Percentiles rank a stretch among this genome's conserved stretches.
Evolutionary conservation across 257 asterid genomes (phyloP).

Genomic region (Echites panduratus): DNA sequence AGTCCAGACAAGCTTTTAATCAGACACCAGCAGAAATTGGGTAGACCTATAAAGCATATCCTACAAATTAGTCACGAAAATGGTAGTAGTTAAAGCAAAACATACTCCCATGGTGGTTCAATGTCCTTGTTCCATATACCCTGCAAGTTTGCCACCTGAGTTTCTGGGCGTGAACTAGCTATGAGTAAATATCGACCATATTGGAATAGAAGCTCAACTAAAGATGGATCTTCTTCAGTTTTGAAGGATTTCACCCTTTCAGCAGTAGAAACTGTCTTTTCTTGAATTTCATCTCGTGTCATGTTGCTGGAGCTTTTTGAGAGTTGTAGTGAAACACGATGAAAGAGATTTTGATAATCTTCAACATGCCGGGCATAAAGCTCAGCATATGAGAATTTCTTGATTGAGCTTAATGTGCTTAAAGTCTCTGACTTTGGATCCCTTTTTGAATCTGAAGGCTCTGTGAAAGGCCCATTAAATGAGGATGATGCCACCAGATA

Average conservation of each 20-base stretch:
- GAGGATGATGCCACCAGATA: slow-evolving; percentile 62
- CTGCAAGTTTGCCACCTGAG: slow-evolving; percentile 73
- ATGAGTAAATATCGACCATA: slow-evolving; percentile 71
- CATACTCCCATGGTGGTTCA: slow-evolving; percentile 79
- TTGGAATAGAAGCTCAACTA: slow-evolving; percentile 72
- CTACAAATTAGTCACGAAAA: background rate
- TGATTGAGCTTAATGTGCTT: slow-evolving; percentile 38
- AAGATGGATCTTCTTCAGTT: slow-evolving; percentile 62
- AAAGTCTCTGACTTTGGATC: slow-evolving; percentile 43
- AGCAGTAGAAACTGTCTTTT: slow-evolving; percentile 33
- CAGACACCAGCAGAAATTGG: background rate
- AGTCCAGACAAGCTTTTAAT: background rate
- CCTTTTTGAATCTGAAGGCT: slow-evolving; percentile 49
- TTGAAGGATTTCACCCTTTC: slow-evolving; percentile 56
- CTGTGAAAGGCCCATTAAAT: slow-evolving; percentile 59
- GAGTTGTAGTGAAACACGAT: slow-evolving; percentile 64
- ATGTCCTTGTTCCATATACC: slow-evolving; percentile 69
- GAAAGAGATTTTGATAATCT: slow-evolving; percentile 68
- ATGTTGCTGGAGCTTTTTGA: slow-evolving; percentile 26
- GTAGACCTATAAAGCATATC: background rate
- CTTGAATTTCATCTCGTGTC: slow-evolving; percentile 2
- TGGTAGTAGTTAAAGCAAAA: slow-evolving; percentile 9
- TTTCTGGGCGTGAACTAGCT: slow-evolving; percentile 72
- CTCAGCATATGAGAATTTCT: slow-evolving; percentile 46
- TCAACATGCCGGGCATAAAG: slow-evolving; percentile 57